Base-by-base conservation (phyloP, 805 yeast species). In the Yarrowia sp. region DNA sequence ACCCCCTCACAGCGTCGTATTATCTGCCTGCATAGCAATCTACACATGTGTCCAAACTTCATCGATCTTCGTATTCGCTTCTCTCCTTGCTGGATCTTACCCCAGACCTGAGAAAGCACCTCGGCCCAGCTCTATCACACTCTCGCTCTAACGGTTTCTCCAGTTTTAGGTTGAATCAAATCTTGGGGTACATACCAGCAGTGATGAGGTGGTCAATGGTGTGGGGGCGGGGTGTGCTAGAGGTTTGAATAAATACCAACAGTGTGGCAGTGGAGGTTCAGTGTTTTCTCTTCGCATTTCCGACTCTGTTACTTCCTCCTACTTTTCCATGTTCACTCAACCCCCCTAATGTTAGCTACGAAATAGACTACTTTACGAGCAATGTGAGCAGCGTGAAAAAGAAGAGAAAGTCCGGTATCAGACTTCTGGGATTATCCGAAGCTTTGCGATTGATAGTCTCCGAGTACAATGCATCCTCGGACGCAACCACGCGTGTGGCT, bases 331-430 rank as follows among this genome's bases (percentile, higher is more conserved):
- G 7, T 3, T 26, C 32, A 26, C 32, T 26, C 7, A 26, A 5
- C 32, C 32, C 7, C 7, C 32, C 32, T 26, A 26, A 26, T 26
- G 32, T 38, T 38, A 9, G 40, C 10, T 38, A 38, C 35, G 32
- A 46, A 46, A 12, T 46, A 46, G n/a, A 22, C 50, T 46, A 46
- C 32, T 45, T 45, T 45, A 45, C 48, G 50, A 46, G 50, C 50
- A 22, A 46, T 15, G n/a, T 7, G 36, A 16, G 11, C 36, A 26
- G 36, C 52, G 50, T 46, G 50, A 46, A 46, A 46, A 46, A 46
- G 50, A 46, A 12, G 35, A 11, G 52, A 26, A 48, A 48, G 52
- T 48, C 52, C 52, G 36, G 16, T 3, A 10, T 48, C 52, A 48
- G n/a, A 14, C 11, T 48, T 8, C 32, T 2, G 26, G 26, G 52